Evolutionary conservation across 768 basidiomycete species (phyloP).

Genomic region (Trametes elegans): DNA sequence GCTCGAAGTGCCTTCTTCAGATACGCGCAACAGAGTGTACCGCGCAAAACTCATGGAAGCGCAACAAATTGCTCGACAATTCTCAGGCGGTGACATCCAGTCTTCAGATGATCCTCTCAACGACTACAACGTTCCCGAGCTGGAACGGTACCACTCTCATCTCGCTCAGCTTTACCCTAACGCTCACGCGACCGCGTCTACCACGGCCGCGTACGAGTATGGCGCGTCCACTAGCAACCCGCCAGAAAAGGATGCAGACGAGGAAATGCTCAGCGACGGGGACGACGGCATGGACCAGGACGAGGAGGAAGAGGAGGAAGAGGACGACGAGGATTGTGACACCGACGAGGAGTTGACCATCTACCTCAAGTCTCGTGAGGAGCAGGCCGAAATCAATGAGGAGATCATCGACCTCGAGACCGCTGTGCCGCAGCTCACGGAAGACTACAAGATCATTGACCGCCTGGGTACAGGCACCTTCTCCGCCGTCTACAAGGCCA

Average conservation of each 20-base stretch:
- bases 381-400: conserved; percentile 67
- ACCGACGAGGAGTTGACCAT: conserved; percentile 64
- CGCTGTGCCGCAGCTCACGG: conserved; percentile 61
- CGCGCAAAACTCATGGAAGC: conserved; percentile 38
- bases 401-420: conserved; percentile 75
- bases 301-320: conserved; percentile 32
- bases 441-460: conserved; percentile 80
- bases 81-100: conserved; percentile 27
- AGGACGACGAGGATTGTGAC: conserved; percentile 37
- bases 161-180: conserved; percentile 43
- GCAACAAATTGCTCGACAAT: conserved; percentile 25
- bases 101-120: conserved; percentile 54
- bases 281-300: conserved; percentile 28
- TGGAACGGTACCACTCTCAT: conserved; percentile 51
- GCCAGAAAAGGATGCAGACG: conserved; percentile 37
- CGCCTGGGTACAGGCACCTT: conserved; percentile 97
- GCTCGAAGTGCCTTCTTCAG: conserved; percentile 64
- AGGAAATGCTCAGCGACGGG: conserved; percentile 43
- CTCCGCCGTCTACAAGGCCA: conserved; percentile 97
- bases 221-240: neutral
- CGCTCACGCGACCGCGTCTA: no score
- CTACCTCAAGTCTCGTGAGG: conserved; percentile 54
- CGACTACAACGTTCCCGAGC: conserved; percentile 37
- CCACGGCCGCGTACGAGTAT: conserved; percentile 1
- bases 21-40: conserved; percentile 49